phyloP scores from a whole-genome alignment of 1,284 basidiomycete species.

The Cutaneotrichosporon cutaneum region DNA sequence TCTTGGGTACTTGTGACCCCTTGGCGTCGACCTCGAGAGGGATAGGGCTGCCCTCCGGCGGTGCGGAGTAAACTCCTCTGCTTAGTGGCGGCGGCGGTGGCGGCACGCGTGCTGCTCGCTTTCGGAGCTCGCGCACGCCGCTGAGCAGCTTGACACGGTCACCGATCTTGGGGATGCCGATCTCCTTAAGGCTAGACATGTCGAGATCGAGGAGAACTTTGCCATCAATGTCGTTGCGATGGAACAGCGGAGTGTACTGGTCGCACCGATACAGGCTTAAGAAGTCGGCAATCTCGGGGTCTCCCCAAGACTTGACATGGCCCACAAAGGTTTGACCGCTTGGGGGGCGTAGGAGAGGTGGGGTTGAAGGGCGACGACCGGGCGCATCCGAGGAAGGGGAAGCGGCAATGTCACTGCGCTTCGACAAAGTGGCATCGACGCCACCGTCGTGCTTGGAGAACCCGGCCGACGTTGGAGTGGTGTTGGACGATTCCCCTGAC shows the following conservation, averaged over 20 bases:
- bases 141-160: slow-evolving; percentile 81
- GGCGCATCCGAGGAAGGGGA: slow-evolving; percentile 6
- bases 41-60: slow-evolving; percentile 1
- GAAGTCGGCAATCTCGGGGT: slow-evolving; percentile 40
- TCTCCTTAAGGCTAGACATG: slow-evolving; percentile 77
- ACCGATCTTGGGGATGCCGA: slow-evolving; percentile 82
- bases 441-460: slow-evolving; percentile 18
- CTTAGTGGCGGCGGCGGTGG: slow-evolving; percentile 1
- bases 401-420: not conserved
- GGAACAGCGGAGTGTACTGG: slow-evolving; percentile 67
- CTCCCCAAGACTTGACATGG: slow-evolving; percentile 44
- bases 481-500: slow-evolving; percentile 22
- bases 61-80: not conserved
- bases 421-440: not conserved
- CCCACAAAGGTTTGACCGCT: slow-evolving; percentile 31
- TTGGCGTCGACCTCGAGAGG: slow-evolving; percentile 9
- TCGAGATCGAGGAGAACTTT: slow-evolving; percentile 86
- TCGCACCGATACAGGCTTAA: slow-evolving; percentile 60
- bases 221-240: slow-evolving; percentile 80
- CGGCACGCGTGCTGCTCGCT: slow-evolving; percentile 38
- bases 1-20: slow-evolving; percentile 20
- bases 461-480: slow-evolving; percentile 39
- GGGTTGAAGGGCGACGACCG: slow-evolving; percentile 33
- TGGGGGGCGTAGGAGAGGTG: slow-evolving; percentile 36
- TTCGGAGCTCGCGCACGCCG: slow-evolving; percentile 74